Base-by-base conservation (phyloP, 2,329 filamentous ascomycete genomes). In the Massarina eburnea region DNA sequence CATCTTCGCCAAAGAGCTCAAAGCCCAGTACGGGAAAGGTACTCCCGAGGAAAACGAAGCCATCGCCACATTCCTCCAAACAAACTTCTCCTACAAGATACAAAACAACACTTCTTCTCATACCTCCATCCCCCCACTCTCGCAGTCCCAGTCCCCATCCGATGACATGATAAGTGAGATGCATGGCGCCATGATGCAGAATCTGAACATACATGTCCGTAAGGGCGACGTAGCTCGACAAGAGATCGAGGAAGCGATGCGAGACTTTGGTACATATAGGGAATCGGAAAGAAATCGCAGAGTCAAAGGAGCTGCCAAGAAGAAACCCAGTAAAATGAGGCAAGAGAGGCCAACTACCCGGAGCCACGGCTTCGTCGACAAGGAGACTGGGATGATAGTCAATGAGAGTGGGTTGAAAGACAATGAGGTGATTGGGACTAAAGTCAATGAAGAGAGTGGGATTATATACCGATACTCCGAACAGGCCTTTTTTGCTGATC, bases 1-100 rank as follows among this genome's bases (percentile, higher is more conserved):
- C 8, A 43, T 62, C 15, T 10, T 62, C 12, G 53, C 52, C 15
- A 58, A 58, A 20, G 59, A 60, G 24, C 45, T 64, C 18, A 58
- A 54, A 32, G 42, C 39, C 8, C 37, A 53, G 15, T 51, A 61
- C 26, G 55, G 51, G 4, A 55, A 51, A 5, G 54, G 54, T 5
- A 52, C 52, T 0, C 49, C 50, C 1, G 50, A 58, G 22, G 55
- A 63, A 38, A 54, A 59, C 26, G 15, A 46, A 6, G 56, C 49
- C 10, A 59, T 64, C 32, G 51, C 50, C 9, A 42, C 30, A 2
- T 62, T 46, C 24, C 44, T 64, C 15, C 52, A 54, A 19, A 42
- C 52, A 21, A 43, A 38, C 15, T 58, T 57, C 39, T 22, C 42
- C 5, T 58, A 55, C 30, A 54, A 59, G 3, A 18, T 41, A 15